Base-by-base conservation (phyloP, 805 yeast genomes). In the Yamadazyma scolyti region DNA sequence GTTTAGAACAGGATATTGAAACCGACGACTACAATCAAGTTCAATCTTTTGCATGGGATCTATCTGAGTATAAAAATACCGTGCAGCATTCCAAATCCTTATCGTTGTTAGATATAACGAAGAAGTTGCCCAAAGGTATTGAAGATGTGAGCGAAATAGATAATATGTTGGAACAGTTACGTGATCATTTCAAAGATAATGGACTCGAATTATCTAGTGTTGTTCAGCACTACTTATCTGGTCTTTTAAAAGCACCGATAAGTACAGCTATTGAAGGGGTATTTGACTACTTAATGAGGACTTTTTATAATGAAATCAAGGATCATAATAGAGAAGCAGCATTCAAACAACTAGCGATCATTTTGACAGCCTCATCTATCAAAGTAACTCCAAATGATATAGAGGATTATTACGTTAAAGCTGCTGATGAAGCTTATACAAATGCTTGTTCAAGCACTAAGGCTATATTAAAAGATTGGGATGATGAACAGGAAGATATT, bases 91-190 rank as follows among this genome's bases (percentile, higher is more conserved):
- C n/a, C n/a, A n/a, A n/a, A n/a, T n/a, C n/a, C n/a, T n/a, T 27
- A 31, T 48, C 56, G 4, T 32, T 61, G 23, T 15, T 37, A 1
- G 51, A 54, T 3, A 20, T 50, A 10, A 45, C 62, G 1, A 29
- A 32, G 2, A 36, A 39, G 5, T 28, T 56, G 7, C 61, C 64
- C 3, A 46, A 47, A 1, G 17, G 26, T 1, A 42, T 61, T 5
- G 30, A 39, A 3, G 52, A 55, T 20, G 34, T 61, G 8, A 40
- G 37, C 4, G 71, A 65, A 38, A 52, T 59, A 28, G 71, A 61
- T 28, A 52, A 59, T 19, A 59, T 67, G 68, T 25, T 66, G 28
- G 49, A 46, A 4, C 73, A 67, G 25, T 36, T 64, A 14, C 23
- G 36, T 6, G 47, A 42, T 5, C 50, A 54, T 34, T 62, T 53